Evolutionary conservation across 1,284 basidiomycete species (phyloP).

Genomic region (Bjerkandera adusta): DNA sequence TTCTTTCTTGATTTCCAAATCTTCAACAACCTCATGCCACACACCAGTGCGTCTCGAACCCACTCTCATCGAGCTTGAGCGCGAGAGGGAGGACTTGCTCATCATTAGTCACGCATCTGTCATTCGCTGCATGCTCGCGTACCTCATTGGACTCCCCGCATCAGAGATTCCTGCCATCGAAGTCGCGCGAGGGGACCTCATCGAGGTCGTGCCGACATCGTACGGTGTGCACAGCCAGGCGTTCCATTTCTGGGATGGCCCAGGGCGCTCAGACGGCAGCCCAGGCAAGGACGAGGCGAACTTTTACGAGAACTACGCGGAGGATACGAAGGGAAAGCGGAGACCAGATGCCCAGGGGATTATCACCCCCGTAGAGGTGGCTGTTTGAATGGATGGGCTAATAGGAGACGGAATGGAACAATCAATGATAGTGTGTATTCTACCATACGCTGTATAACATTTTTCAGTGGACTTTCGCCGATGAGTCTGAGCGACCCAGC

Average conservation of each 20-base stretch:
- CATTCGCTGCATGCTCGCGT: slow-evolving; percentile 91
- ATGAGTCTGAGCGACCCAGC: no score
- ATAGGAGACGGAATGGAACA: no score
- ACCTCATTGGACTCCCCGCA: slow-evolving; percentile 93
- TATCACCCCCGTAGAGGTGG: not conserved
- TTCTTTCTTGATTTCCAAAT: no score
- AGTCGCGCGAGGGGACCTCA: slow-evolving; percentile 86
- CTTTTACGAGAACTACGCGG: slow-evolving; percentile 85
- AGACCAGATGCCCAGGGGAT: slow-evolving; percentile 21
- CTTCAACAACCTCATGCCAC: not conserved
- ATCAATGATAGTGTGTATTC: no score
- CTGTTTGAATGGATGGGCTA: slow-evolving; percentile 8
- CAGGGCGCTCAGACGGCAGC: slow-evolving; percentile 50
- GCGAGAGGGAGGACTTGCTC: slow-evolving; percentile 74
- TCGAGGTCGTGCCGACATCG: slow-evolving; percentile 87
- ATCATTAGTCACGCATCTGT: slow-evolving; percentile 93
- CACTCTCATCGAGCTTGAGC: slow-evolving; percentile 81
- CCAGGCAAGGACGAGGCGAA: slow-evolving; percentile 59
- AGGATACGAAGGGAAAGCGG: slow-evolving; percentile 76
- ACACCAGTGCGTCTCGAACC: slow-evolving; percentile 72
- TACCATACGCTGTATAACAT: no score
- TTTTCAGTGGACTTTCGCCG: no score
- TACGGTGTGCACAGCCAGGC: slow-evolving; percentile 89
- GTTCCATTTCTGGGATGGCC: slow-evolving; percentile 92
- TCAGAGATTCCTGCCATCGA: slow-evolving; percentile 97